Evolutionary conservation across 2,329 filamentous ascomycete genomes (phyloP), one percentile per base, ranked within the genome.

Genomic region (Diaporthe destruens): DNA sequence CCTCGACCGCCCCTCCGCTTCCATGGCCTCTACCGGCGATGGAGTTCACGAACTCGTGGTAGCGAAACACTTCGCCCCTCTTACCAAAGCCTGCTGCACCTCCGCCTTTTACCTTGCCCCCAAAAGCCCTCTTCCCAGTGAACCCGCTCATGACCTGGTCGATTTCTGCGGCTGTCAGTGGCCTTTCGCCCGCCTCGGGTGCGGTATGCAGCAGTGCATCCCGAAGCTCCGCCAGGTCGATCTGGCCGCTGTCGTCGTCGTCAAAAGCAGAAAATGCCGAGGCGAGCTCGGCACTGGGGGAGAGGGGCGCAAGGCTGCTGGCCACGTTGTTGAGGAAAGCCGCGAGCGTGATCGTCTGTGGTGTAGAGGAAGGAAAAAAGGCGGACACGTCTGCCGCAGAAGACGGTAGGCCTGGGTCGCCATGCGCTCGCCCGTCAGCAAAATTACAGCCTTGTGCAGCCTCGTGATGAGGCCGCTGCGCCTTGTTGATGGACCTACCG

Each of bases 231-330:
- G 85, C 88, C 25, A 97, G 84, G 79, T 98, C 95, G 51, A 98
- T 91, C 82, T 98, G 95, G 3, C 96, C 96, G 78, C 93, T 96
- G 80, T 99, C 96, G 75, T 97, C 95, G 75, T 97, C 94, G 79
- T 99, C 96, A 80, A 98, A 98, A 0, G 96, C 96, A 2, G 94
- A 94, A 77, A 99, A 96, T 0, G 96, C 96, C 1, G 95, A 96
- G 25, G 94, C 85, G 12, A 99, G 88, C 80, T 99, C 96, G 20
- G 90, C 88, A 29, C 91, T 89, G 0, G 93, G 91, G 0, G 94
- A 97, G 23, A 98, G 86, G 0, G 91, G 88, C 1, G 90, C 89
- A 3, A 98, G 86, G 2, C 93, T 88, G 12, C 90, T 89, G 0
- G 95, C 93, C 2, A 99, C 86, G 1, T 91, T 92, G 79, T 94